Evolutionary conservation across 768 basidiomycete species (phyloP).

Genomic region (Phaeolepiota aurea): DNA sequence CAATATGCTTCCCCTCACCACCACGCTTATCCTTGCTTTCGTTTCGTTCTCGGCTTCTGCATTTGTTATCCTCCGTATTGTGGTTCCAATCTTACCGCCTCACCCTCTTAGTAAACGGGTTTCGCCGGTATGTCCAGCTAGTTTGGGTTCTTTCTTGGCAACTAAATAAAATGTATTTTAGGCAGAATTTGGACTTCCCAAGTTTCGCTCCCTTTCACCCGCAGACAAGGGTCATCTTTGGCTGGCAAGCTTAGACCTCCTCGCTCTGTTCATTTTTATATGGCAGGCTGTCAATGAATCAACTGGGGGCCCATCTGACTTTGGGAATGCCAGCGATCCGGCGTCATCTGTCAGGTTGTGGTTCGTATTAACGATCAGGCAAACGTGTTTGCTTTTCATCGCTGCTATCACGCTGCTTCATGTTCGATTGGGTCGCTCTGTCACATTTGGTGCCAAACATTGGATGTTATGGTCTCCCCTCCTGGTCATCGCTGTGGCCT

Average conservation of each 20-base stretch:
- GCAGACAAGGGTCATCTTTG: slow-evolving; percentile 68
- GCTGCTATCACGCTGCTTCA: slow-evolving; percentile 56
- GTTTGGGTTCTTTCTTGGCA: slow-evolving; percentile 6
- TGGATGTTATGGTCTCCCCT: slow-evolving; percentile 72
- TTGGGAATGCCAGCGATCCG: slow-evolving; percentile 37
- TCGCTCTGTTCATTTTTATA: slow-evolving; percentile 53
- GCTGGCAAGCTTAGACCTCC: slow-evolving; percentile 59
- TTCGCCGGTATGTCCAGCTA: slow-evolving; percentile 47
- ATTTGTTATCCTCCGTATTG: slow-evolving; percentile 68
- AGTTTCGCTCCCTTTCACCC: slow-evolving; percentile 55
- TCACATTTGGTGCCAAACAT: slow-evolving; percentile 61
- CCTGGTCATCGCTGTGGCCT: slow-evolving; percentile 41
- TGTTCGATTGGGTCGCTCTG: slow-evolving; percentile 60
- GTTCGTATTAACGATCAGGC: slow-evolving; percentile 58
- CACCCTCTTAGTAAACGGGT: slow-evolving; percentile 67
- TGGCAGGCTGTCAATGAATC: slow-evolving; percentile 59
- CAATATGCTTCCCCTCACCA: slow-evolving; percentile 61
- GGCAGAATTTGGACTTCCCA: slow-evolving; percentile 72
- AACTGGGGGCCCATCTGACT: slow-evolving; percentile 33
- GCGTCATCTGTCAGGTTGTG: slow-evolving; percentile 56
- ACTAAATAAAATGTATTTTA: slow-evolving; percentile 22
- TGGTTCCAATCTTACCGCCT: slow-evolving; percentile 69
- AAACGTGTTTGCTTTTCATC: slow-evolving; percentile 60
- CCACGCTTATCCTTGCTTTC: slow-evolving; percentile 58
- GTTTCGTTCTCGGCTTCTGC: slow-evolving; percentile 66